Conservation (phyloP, 202 grass and related monocot species). For the Panicum hallii region DNA sequence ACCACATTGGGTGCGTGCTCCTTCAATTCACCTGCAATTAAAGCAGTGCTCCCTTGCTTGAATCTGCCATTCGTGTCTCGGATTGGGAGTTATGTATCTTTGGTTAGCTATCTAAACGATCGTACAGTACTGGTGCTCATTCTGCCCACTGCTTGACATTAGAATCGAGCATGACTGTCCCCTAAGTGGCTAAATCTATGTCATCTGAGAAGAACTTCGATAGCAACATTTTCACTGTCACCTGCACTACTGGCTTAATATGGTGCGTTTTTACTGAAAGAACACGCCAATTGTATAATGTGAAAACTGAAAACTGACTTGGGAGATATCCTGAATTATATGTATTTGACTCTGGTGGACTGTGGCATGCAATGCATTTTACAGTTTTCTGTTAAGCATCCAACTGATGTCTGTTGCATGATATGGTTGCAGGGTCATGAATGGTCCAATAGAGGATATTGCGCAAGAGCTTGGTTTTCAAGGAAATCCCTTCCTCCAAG, state of each 20-base stretch:
- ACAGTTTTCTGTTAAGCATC: constrained; percentile 15
- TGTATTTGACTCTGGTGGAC: not conserved
- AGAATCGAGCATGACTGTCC: not conserved
- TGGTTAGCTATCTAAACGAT: not conserved
- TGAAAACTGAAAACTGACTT: constrained; percentile 11
- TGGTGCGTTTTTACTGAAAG: not conserved
- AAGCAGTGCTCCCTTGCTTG: not conserved
- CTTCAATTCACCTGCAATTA: not conserved
- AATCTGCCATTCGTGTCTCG: not conserved
- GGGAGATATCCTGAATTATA: constrained; percentile 7
- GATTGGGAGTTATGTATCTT: not conserved
- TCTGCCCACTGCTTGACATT: not conserved
- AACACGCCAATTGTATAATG: constrained; percentile 15
- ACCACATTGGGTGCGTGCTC: constrained; percentile 88
- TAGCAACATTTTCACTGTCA: not conserved
- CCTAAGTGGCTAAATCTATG: not conserved
- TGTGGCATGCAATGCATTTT: not conserved
- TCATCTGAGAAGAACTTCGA: constrained; percentile 8
- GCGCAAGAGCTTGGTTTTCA: constrained; percentile 88
- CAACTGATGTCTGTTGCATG: constrained; percentile 19
- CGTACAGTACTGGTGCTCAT: constrained; percentile 20
- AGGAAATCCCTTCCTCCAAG: constrained; percentile 92
- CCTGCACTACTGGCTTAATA: constrained; percentile 6
- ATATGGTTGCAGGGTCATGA: constrained; percentile 84
- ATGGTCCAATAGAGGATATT: constrained; percentile 94